Evolutionary conservation across 2,329 filamentous ascomycete genomes (phyloP).

Genomic region (Emmonsia crescens): DNA sequence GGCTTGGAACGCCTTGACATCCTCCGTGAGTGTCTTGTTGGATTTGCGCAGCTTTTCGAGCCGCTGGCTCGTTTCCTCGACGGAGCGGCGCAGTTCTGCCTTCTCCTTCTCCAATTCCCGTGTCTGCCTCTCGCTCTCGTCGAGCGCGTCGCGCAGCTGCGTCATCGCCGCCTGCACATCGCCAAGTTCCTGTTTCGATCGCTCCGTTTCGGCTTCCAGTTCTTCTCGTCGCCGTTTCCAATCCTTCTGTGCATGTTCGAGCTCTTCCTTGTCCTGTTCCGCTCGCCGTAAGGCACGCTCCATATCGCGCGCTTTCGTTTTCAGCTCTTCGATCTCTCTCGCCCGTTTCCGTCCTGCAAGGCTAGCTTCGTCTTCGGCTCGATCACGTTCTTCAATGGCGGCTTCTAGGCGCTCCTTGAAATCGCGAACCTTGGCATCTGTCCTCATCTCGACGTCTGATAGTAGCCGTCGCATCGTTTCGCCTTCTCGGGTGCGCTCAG

Average conservation of each 20-base stretch:
- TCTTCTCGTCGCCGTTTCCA: conserved; percentile 65
- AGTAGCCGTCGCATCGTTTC: conserved; percentile 90
- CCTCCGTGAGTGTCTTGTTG: conserved; percentile 50
- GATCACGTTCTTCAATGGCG: conserved; percentile 86
- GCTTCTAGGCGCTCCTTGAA: conserved; percentile 82
- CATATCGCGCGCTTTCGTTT: conserved; percentile 64
- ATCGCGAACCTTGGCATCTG: conserved; percentile 72
- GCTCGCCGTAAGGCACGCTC: conserved; percentile 65
- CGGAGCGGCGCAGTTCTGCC: conserved; percentile 58
- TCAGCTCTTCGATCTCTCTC: conserved; percentile 79
- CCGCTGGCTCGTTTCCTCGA: conserved; percentile 66
- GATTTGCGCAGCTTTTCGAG: conserved; percentile 70
- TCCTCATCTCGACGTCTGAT: conserved; percentile 71
- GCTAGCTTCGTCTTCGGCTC: conserved; percentile 81
- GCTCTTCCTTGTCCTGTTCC: conserved; percentile 63
- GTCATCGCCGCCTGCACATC: conserved; percentile 69
- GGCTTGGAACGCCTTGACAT: conserved; percentile 35
- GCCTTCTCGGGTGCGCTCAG: conserved; percentile 78
- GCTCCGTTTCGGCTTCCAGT: conserved; percentile 59
- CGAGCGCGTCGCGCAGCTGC: conserved; percentile 67
- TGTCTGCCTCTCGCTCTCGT: conserved; percentile 76
- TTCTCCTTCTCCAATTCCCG: conserved; percentile 76
- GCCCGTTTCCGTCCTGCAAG: conserved; percentile 63
- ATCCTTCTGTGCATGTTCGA: conserved; percentile 62
- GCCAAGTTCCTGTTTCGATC: conserved; percentile 58